Conservation (phyloP, 1,139 yeast species). For the Keqinozyma sinolaborantium region DNA sequence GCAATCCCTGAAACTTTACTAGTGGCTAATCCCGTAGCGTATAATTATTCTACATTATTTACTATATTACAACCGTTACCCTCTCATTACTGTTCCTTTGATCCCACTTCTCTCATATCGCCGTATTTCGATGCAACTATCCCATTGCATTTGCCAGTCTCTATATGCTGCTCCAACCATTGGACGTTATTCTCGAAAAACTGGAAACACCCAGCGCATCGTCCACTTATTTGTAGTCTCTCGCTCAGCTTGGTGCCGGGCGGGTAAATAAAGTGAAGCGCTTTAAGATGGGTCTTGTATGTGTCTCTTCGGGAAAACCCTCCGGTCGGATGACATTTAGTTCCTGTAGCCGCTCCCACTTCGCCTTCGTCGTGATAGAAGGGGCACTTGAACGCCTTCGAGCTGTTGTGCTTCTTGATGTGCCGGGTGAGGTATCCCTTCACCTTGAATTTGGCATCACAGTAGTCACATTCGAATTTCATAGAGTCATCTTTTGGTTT, state of each 20-base stretch:
- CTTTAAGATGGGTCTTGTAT: constrained; percentile 54
- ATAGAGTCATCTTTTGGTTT: constrained; percentile 3
- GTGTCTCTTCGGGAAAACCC: constrained; percentile 59
- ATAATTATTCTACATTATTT: no score
- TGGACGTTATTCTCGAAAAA: constrained; percentile 43
- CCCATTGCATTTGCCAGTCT: constrained; percentile 42
- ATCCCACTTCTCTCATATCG: no score
- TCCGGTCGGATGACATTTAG: constrained; percentile 58
- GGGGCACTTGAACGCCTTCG: constrained; percentile 55
- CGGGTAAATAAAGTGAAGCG: constrained; percentile 57
- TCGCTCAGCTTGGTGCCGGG: constrained; percentile 52
- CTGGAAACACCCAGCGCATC: constrained; percentile 57
- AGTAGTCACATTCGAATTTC: constrained; percentile 35
- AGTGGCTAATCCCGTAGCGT: no score
- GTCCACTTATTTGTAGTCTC: constrained; percentile 41
- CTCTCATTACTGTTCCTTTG: no score
- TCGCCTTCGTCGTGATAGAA: constrained; percentile 36
- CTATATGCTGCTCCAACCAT: constrained; percentile 53
- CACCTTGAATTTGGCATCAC: constrained; percentile 50
- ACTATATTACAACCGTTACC: no score
- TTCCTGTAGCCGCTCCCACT: constrained; percentile 21
- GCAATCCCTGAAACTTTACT: no score
- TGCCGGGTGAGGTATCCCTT: constrained; percentile 57
- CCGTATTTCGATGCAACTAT: no score
- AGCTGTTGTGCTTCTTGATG: constrained; percentile 46